A percentile compares a stretch with the other conserved stretches of the same genome.
Conservation (phyloP, 441 rosid species). For the Erysimum pusillum region DNA sequence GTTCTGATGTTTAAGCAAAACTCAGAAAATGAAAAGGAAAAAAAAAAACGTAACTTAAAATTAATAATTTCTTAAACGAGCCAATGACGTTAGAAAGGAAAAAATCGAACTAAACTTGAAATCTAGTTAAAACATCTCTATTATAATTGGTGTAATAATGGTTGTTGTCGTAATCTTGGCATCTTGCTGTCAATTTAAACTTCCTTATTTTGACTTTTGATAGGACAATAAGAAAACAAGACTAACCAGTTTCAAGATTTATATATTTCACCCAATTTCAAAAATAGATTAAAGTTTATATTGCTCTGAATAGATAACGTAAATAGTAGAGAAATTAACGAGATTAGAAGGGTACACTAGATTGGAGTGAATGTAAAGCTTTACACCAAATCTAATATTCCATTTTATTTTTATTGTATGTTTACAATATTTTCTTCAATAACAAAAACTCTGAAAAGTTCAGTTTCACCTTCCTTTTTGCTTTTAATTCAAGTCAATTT, state of each 20-base stretch:
- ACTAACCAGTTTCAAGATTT: slow-evolving; percentile 6
- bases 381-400: slow-evolving; percentile 44
- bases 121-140: not conserved
- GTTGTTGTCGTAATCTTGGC: not conserved
- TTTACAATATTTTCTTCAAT: slow-evolving; percentile 7
- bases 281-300: not conserved
- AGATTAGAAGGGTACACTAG: not conserved
- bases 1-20: too few relatives aligned
- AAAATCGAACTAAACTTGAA: not conserved
- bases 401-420: not conserved
- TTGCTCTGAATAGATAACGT: slow-evolving; percentile 34
- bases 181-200: slow-evolving; percentile 9
- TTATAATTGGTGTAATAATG: slow-evolving; percentile 8
- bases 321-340: slow-evolving; percentile 38
- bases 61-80: too few relatives aligned
- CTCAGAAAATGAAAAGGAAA: not conserved
- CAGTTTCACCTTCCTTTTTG: slow-evolving; percentile 53
- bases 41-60: not conserved
- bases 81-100: too few relatives aligned
- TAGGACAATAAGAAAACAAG: slow-evolving; percentile 6
- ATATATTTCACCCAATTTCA: slow-evolving; percentile 14
- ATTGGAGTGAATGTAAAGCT: slow-evolving; percentile 43
- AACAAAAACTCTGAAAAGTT: slow-evolving; percentile 30
- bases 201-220: not conserved
- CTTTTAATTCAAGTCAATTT: slow-evolving; percentile 46